phyloP scores from a whole-genome alignment of 345 rosid genomes.

The Arabis hirsuta region DNA sequence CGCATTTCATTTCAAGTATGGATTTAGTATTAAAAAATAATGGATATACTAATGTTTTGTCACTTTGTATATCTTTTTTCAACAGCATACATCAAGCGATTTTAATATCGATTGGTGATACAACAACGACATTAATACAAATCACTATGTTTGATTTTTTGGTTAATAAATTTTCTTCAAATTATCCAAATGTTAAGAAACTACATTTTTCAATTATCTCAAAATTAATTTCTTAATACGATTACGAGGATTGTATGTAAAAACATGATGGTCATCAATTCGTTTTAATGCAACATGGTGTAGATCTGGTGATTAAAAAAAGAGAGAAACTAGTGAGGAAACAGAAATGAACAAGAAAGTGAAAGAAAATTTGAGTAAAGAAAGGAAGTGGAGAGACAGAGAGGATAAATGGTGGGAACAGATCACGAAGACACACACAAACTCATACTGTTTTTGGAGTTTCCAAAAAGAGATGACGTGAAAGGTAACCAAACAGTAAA shows the following conservation, averaged over 20 bases:
- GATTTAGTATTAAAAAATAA: neutral
- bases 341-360: conserved; percentile 33
- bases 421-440: conserved; percentile 43
- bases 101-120: too few species aligned
- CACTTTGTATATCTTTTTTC: too few species aligned
- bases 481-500: conserved; percentile 43
- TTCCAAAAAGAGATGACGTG: conserved; percentile 48
- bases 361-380: conserved; percentile 34
- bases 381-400: conserved; percentile 43
- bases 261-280: neutral
- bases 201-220: neutral
- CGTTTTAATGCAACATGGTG: conserved; percentile 14
- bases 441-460: conserved; percentile 46
- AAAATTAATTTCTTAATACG: neutral
- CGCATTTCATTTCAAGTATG: neutral
- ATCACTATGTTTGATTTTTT: too few species aligned
- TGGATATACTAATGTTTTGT: neutral
- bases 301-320: conserved; percentile 18
- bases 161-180: neutral
- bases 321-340: conserved; percentile 25
- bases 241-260: too few species aligned
- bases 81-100: too few species aligned
- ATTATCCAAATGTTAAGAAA: neutral
- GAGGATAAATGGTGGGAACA: conserved; percentile 46
- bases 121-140: too few species aligned